These are phyloP conservation scores for Ustilago shanxiensis DNA, from an alignment of 1,284 basidiomycete species.

Conservation along the genomic window DNA sequence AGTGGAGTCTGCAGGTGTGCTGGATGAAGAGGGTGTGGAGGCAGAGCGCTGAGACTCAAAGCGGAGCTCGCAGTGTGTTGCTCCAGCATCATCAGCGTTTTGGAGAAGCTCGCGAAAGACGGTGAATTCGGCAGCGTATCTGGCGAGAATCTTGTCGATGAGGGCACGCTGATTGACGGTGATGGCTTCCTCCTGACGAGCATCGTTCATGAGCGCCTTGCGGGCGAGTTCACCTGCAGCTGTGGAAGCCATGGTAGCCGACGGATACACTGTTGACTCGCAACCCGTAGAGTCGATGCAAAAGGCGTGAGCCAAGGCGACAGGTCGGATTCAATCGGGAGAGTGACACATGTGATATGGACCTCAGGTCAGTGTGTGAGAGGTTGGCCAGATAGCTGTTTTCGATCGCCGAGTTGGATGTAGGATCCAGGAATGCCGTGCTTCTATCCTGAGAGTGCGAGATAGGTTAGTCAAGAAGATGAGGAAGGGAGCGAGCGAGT, in stretches of 20 bases:
- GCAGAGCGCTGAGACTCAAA: conserved; percentile 57
- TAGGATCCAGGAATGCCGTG: not conserved
- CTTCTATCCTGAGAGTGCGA: not conserved
- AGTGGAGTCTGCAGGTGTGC: conserved; percentile 3
- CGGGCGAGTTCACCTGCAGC: conserved; percentile 45
- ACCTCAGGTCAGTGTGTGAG: no score
- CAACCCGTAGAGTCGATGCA: no score
- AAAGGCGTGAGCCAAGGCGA: no score
- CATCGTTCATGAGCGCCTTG: conserved; percentile 58
- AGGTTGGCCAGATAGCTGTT: no score
- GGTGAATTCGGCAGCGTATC: conserved; percentile 86
- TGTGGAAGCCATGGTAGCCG: conserved; percentile 25
- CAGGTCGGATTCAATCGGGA: not conserved
- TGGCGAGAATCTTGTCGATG: conserved; percentile 78
- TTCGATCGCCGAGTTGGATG: not conserved
- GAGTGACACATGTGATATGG: not conserved
- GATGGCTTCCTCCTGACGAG: conserved; percentile 76
- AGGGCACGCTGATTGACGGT: conserved; percentile 88
- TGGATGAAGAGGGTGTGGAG: conserved; percentile 8
- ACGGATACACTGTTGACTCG: not conserved
- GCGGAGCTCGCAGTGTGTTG: conserved; percentile 71
- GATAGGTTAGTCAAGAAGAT: not conserved
- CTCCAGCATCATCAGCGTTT: conserved; percentile 94
- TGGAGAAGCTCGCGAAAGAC: conserved; percentile 93
- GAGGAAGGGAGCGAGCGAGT: no score